A percentile compares a stretch with the other conserved stretches of the same genome.
Conservation (phyloP, 2,329 filamentous ascomycete species). For the Ophiostoma triangulosporum region DNA sequence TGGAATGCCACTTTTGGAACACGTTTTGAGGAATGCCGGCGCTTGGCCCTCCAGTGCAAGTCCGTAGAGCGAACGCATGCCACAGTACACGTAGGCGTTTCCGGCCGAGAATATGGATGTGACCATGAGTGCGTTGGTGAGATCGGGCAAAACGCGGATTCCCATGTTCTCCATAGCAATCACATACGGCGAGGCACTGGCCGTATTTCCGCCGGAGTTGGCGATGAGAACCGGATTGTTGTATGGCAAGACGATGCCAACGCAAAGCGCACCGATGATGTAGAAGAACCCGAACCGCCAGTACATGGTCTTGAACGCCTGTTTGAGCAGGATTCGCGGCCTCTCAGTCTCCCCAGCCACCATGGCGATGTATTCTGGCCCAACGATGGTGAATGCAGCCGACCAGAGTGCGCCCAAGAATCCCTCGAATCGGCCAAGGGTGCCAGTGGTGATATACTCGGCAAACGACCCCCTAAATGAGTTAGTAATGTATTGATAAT, state of each 20-base stretch:
- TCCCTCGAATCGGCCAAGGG: slow-evolving; percentile 22
- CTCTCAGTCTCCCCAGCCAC: slow-evolving; percentile 57
- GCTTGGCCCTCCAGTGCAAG: slow-evolving; percentile 28
- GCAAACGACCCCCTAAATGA: slow-evolving; percentile 24
- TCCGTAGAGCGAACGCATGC: slow-evolving; percentile 27
- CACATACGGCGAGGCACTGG: slow-evolving; percentile 49
- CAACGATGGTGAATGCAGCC: slow-evolving; percentile 27
- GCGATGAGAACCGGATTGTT: slow-evolving; percentile 30
- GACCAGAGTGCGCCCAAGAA: slow-evolving; percentile 21
- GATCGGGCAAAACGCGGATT: slow-evolving; percentile 51
- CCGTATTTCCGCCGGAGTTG: slow-evolving; percentile 26
- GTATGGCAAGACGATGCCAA: slow-evolving; percentile 56
- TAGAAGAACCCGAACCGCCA: slow-evolving; percentile 60
- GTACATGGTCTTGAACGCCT: slow-evolving; percentile 55
- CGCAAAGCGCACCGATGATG: slow-evolving; percentile 47
- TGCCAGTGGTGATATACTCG: slow-evolving; percentile 23
- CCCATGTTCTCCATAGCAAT: slow-evolving; percentile 57
- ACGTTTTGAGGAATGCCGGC: slow-evolving; percentile 23
- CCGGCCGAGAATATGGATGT: slow-evolving; percentile 45
- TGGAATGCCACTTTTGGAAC: slow-evolving; percentile 24
- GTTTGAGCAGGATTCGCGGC: slow-evolving; percentile 51
- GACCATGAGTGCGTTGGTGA: slow-evolving; percentile 49
- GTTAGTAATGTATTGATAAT: not conserved
- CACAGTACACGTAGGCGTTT: slow-evolving; percentile 42
- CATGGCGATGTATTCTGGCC: slow-evolving; percentile 53